Percentiles rank a stretch among this genome's conserved stretches.
Conservation (phyloP, 2,329 filamentous ascomycete species). For the Trichoderma lentiforme region DNA sequence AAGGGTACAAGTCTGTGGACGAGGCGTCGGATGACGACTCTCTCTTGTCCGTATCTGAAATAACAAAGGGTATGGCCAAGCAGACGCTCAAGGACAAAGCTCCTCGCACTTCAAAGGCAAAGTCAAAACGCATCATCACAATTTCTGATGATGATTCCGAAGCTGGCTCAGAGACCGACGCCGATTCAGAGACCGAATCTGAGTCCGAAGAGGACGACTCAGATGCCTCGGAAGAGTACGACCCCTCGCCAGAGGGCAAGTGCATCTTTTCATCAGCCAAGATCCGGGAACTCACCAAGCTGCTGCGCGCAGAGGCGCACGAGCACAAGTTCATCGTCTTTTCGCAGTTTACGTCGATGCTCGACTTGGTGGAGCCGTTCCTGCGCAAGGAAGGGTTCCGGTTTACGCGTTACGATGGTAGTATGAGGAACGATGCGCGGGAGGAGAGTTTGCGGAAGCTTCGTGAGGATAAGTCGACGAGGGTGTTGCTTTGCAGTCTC, state of each 20-base stretch:
- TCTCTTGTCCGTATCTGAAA: constrained; percentile 34
- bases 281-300: constrained; percentile 78
- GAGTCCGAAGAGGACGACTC: constrained; percentile 35
- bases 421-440: constrained; percentile 89
- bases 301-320: constrained; percentile 72
- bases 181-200: constrained; percentile 27
- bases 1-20: constrained; percentile 26
- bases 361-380: constrained; percentile 93
- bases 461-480: constrained; percentile 68
- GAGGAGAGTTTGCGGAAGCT: constrained; percentile 80
- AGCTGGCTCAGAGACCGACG: constrained; percentile 22
- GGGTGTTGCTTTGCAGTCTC: constrained; percentile 86
- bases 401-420: constrained; percentile 88
- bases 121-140: neutral
- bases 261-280: constrained; percentile 76
- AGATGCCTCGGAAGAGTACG: constrained; percentile 37
- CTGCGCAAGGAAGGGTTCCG: constrained; percentile 69
- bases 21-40: constrained; percentile 32
- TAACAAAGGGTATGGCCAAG: constrained; percentile 37
- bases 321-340: constrained; percentile 98
- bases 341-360: constrained; percentile 97
- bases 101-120: neutral
- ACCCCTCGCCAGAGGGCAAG: constrained; percentile 36
- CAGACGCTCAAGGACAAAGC: constrained; percentile 34
- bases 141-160: constrained; percentile 34